Conservation (phyloP, 352 stramenopile species). For the Stramenopiles sp. region DNA sequence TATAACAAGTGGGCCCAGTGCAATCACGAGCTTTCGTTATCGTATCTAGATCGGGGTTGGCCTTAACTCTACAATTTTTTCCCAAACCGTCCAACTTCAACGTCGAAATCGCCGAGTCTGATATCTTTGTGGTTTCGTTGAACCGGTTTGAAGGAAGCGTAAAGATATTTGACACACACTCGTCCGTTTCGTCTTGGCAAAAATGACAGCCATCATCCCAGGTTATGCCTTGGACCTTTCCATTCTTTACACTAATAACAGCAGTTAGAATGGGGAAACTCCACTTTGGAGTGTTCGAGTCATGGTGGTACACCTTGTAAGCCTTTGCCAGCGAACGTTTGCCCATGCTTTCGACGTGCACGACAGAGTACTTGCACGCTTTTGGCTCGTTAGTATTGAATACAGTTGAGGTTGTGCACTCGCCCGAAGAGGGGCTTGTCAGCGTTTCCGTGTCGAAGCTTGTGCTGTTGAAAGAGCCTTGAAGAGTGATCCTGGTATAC, state of each 20-base stretch:
- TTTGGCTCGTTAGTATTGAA: conserved; percentile 11
- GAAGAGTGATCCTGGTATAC: conserved; percentile 18
- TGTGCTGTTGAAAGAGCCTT: neutral
- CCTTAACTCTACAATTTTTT: conserved; percentile 7
- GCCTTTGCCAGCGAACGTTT: conserved; percentile 15
- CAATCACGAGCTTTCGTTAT: neutral
- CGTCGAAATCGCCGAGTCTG: conserved; percentile 9
- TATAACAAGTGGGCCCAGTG: conserved; percentile 13
- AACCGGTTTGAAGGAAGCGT: conserved; percentile 12
- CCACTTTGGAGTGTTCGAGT: neutral
- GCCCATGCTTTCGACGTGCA: conserved; percentile 17
- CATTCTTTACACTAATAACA: conserved; percentile 24
- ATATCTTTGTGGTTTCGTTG: neutral
- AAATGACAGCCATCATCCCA: conserved; percentile 29
- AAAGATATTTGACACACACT: conserved; percentile 17
- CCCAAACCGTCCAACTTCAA: neutral
- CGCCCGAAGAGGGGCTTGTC: neutral
- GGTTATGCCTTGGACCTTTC: conserved; percentile 17
- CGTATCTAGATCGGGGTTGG: neutral
- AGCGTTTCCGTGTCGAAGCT: neutral
- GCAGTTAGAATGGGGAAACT: conserved; percentile 24
- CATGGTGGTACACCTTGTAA: conserved; percentile 17
- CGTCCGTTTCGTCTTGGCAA: conserved; percentile 15
- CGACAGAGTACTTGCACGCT: conserved; percentile 15
- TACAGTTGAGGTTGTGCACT: neutral